Conservation (phyloP, 2,329 filamentous ascomycete genomes). For the Phialocephala sp. region DNA sequence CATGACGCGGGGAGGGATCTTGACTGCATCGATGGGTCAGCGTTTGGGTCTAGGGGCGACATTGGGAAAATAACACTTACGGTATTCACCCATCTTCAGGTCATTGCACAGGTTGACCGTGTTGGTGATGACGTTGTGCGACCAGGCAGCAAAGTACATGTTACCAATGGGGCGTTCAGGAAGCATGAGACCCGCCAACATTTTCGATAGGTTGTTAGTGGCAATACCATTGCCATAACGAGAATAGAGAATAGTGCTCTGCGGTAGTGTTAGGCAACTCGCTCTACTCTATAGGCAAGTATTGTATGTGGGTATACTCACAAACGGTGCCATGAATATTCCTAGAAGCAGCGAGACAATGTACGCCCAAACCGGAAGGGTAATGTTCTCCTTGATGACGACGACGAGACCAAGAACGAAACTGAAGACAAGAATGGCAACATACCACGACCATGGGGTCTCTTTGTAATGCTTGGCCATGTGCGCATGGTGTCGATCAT, state of each 20-base stretch:
- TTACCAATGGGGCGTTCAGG: conserved; percentile 49
- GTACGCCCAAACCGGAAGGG: conserved; percentile 51
- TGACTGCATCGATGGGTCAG: conserved; percentile 48
- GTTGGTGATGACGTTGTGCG: conserved; percentile 60
- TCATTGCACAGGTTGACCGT: conserved; percentile 57
- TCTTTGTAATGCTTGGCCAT: conserved; percentile 51
- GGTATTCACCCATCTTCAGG: conserved; percentile 64
- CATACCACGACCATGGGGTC: conserved; percentile 51
- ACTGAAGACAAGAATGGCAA: conserved; percentile 43
- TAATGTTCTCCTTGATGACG: conserved; percentile 46
- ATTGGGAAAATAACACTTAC: conserved; percentile 42
- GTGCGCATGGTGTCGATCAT: conserved; percentile 58
- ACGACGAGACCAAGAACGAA: conserved; percentile 47
- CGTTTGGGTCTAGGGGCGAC: conserved; percentile 1
- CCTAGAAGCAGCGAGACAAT: conserved; percentile 47
- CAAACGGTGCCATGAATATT: conserved; percentile 55
- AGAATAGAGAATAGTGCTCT: conserved; percentile 58
- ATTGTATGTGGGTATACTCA: conserved; percentile 36
- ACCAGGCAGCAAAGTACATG: conserved; percentile 60
- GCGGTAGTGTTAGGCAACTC: neutral
- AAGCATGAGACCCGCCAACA: conserved; percentile 55
- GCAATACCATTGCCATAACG: conserved; percentile 62
- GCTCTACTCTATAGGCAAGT: neutral
- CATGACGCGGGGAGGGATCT: conserved; percentile 52
- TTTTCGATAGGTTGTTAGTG: conserved; percentile 62